phyloP scores from a whole-genome alignment of 75 land plant genomes.

The Chamaecyparis obtusa region DNA sequence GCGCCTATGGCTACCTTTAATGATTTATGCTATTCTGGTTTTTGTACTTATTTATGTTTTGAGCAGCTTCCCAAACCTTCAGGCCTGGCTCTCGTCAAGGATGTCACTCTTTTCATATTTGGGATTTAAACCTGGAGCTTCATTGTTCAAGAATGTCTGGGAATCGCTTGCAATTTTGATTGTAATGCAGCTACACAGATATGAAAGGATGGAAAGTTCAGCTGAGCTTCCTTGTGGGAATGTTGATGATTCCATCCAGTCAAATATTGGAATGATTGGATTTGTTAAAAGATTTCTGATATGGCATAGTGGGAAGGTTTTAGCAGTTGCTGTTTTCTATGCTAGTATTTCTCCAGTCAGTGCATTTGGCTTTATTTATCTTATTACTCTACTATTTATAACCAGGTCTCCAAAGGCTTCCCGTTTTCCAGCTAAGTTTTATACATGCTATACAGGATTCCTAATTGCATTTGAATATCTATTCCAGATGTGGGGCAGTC shows the following conservation, averaged over 20 bases:
- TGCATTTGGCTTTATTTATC: slow-evolving; percentile 82
- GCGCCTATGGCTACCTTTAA: slow-evolving; percentile 83
- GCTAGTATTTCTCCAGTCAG: slow-evolving; percentile 91
- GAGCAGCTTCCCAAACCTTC: slow-evolving; percentile 63
- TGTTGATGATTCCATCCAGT: slow-evolving; percentile 22
- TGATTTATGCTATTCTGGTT: slow-evolving; percentile 62
- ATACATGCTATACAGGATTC: slow-evolving; percentile 67
- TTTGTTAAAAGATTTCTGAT: slow-evolving; percentile 75
- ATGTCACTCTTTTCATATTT: slow-evolving; percentile 53
- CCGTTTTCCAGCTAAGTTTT: slow-evolving; percentile 72
- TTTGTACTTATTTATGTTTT: slow-evolving; percentile 65
- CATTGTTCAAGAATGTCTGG: slow-evolving; percentile 75
- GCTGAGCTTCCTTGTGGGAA: slow-evolving; percentile 7
- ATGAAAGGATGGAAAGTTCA: slow-evolving; percentile 76
- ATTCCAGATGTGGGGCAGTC: slow-evolving; percentile 83
- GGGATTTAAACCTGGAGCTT: slow-evolving; percentile 74
- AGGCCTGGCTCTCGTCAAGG: slow-evolving; percentile 37
- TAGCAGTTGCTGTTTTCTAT: slow-evolving; percentile 81
- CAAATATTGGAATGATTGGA: slow-evolving; percentile 39
- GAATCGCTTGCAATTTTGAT: slow-evolving; percentile 77
- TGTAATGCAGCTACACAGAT: slow-evolving; percentile 93
- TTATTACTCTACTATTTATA: slow-evolving; percentile 65
- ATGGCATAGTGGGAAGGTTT: slow-evolving; percentile 87
- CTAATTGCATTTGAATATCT: slow-evolving; percentile 71
- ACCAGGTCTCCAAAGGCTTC: slow-evolving; percentile 82